Evolutionary conservation across 208 protist species (phyloP), one percentile per base, ranked within the genome.

Genomic region (Crithidia sp.): DNA sequence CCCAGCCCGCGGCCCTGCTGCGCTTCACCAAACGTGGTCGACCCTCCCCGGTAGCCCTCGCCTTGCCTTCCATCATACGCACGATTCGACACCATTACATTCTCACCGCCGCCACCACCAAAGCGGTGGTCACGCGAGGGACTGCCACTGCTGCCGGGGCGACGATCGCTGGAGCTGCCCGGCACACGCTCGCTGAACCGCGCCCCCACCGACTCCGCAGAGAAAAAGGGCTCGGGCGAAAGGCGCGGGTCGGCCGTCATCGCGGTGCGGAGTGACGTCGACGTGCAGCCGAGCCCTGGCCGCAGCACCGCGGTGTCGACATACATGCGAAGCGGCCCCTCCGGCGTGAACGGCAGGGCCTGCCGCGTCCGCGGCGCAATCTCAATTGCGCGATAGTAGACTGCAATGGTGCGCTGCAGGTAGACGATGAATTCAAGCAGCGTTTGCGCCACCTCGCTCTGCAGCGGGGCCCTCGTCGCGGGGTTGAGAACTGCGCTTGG

Each of bases 351-450:
- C 0, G 69, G 60, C 17, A 74, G 36, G 2, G 69, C 41, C 59
- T 49, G 39, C 59, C 17, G 47, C 14, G 59, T 61, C 59, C 4
- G n/a, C 19, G 17, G 2, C 10, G 69, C 36, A 8, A 74, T 17
- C 37, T 67, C 69, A 1, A 74, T 28, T 3, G 66, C 37, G 19
- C 65, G 59, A 55, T 77, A 77, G 57, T 82, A 75, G 4, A 62
- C 54, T 9, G 12, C 43, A 7, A 65, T 49, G 41, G 71, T 71
- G 39, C 66, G 65, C 49, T 75, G 67, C 12, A 82, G 37, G 65
- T 76, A 77, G n/a, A 82, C 43, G 37, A 74, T 67, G 41, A 82
- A 64, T 67, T 82, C 77, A 2, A 82, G 71, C 47, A 82, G 67
- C 61, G 59, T 75, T 55, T 77, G 54, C 41, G 66, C 59, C 19